These are phyloP conservation scores for Trichocladium antarcticum DNA, from an alignment of 495 filamentous ascomycete genomes.

Conservation along the genomic window DNA sequence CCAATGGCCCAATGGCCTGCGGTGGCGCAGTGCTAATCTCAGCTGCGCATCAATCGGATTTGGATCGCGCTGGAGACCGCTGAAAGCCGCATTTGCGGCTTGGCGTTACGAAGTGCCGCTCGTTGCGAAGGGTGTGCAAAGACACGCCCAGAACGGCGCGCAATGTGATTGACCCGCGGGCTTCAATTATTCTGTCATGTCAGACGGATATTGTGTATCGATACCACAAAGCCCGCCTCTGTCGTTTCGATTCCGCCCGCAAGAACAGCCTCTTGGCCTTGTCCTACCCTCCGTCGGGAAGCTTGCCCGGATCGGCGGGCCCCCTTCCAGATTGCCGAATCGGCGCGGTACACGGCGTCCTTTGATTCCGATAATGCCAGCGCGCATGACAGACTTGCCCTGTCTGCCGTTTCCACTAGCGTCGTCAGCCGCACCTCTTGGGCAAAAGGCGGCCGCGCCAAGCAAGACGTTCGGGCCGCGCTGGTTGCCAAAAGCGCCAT, in stretches of 20 bases:
- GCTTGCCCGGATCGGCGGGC: constrained; percentile 43
- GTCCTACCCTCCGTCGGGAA: constrained; percentile 37
- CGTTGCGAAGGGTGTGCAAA: too few species aligned
- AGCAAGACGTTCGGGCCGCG: constrained; percentile 48
- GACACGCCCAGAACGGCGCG: too few species aligned
- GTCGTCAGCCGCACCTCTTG: constrained; percentile 43
- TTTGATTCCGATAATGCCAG: constrained; percentile 50
- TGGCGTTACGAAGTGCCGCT: too few species aligned
- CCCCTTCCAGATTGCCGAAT: constrained; percentile 45
- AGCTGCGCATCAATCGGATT: too few species aligned
- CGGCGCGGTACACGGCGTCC: constrained; percentile 47
- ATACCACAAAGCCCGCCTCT: constrained; percentile 11
- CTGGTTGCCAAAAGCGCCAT: constrained; percentile 56
- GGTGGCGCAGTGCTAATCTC: too few species aligned
- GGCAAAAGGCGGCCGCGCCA: constrained; percentile 50
- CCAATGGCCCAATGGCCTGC: too few species aligned
- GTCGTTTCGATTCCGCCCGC: constrained; percentile 15
- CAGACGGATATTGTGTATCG: too few species aligned
- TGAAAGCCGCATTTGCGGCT: too few species aligned
- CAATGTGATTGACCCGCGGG: too few species aligned
- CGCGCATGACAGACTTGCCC: constrained; percentile 45
- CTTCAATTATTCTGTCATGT: too few species aligned
- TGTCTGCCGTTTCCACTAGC: constrained; percentile 32
- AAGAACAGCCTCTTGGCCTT: constrained; percentile 17
- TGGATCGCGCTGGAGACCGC: too few species aligned